Percentiles rank a stretch among this genome's conserved stretches.
These are phyloP conservation scores for Chenopodium berlandieri DNA, from an alignment of 148 eudicot genomes.

Conservation along the genomic window DNA sequence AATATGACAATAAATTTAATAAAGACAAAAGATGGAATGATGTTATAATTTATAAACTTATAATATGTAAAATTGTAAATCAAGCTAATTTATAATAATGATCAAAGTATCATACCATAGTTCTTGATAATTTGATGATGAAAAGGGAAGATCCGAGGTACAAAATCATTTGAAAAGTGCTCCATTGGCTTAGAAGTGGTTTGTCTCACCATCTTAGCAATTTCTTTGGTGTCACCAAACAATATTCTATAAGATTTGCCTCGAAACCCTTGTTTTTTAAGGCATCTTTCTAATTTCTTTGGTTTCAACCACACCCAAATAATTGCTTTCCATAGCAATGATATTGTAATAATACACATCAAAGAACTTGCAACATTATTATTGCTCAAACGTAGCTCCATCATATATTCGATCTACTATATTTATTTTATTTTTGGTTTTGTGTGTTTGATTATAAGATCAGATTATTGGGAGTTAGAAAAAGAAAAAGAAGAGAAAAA, in stretches of 20 bases:
- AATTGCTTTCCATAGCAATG: conserved; percentile 28
- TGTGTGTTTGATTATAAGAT: neutral
- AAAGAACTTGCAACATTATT: conserved; percentile 12
- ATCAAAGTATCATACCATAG: conserved; percentile 25
- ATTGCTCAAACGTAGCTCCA: neutral
- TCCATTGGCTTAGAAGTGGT: conserved; percentile 34
- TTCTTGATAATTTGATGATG: conserved; percentile 25
- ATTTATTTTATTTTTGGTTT: too few species aligned
- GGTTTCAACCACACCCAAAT: conserved; percentile 55
- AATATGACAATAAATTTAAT: too few species aligned
- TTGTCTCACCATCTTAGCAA: conserved; percentile 20
- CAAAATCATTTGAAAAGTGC: conserved; percentile 22
- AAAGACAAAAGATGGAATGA: too few species aligned
- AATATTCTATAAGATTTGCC: conserved; percentile 46
- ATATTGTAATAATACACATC: conserved; percentile 9
- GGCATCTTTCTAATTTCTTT: conserved; percentile 36
- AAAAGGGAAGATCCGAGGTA: conserved; percentile 29
- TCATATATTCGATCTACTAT: neutral
- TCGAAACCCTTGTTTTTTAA: conserved; percentile 39
- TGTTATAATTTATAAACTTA: too few species aligned
- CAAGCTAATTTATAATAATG: neutral
- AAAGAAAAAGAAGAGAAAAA: too few species aligned
- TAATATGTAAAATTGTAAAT: too few species aligned
- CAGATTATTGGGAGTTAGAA: neutral
- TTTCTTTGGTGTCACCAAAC: conserved; percentile 39